These are phyloP conservation scores for Begonia loranthoides DNA, from an alignment of 306 rosid species.

Conservation along the genomic window DNA sequence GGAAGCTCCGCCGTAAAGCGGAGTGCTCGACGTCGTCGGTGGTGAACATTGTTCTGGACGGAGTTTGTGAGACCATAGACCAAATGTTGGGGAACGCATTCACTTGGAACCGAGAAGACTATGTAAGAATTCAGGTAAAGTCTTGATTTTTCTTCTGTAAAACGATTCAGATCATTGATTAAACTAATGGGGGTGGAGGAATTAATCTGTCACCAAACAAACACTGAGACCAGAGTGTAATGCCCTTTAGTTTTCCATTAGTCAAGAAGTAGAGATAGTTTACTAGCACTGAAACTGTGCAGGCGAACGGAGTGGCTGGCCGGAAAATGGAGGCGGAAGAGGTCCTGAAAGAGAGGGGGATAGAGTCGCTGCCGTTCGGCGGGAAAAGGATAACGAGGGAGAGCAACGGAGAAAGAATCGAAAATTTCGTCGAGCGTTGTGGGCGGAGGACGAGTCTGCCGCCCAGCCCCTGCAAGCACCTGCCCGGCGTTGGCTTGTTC, in stretches of 20 bases:
- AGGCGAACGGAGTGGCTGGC: conserved; percentile 35
- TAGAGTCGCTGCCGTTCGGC: conserved; percentile 89
- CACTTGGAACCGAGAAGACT: conserved; percentile 75
- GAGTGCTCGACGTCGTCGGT: conserved; percentile 46
- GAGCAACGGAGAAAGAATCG: conserved; percentile 77
- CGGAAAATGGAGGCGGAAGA: conserved; percentile 25
- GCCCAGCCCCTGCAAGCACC: conserved; percentile 48
- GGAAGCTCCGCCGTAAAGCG: conserved; percentile 19
- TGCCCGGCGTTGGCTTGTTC: no score
- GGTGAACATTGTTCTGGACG: conserved; percentile 75
- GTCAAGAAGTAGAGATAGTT: no score
- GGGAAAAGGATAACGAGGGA: conserved; percentile 87
- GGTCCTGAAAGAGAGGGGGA: conserved; percentile 55
- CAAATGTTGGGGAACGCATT: conserved; percentile 89
- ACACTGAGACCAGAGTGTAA: no score
- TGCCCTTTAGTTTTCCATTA: no score
- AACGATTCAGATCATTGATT: no score
- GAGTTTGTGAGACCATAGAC: conserved; percentile 86
- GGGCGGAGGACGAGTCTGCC: conserved; percentile 51
- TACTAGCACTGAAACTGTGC: conserved; percentile 8
- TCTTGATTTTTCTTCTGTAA: neutral
- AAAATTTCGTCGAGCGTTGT: conserved; percentile 47
- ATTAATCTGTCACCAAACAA: no score
- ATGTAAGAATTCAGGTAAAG: conserved; percentile 78
- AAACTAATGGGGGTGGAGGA: no score